These are phyloP conservation scores for Xerophyta viscosa DNA, from an alignment of 106 monocot species.

Conservation along the genomic window DNA sequence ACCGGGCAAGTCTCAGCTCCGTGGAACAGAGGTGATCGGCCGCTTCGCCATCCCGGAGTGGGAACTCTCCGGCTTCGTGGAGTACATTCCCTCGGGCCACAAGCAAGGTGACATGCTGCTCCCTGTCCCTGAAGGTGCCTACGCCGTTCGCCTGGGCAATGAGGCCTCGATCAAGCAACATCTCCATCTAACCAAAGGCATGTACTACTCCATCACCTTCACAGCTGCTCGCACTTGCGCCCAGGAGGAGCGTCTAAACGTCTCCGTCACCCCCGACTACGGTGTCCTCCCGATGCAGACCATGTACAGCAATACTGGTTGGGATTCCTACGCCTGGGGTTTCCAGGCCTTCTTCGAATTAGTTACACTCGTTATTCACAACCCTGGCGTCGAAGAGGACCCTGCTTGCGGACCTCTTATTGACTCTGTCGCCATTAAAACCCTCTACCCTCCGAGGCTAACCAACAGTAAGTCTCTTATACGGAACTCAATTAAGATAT, in stretches of 20 bases:
- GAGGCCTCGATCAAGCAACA: slow-evolving; percentile 34
- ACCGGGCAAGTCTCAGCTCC: slow-evolving; percentile 9
- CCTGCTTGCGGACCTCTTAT: slow-evolving; percentile 50
- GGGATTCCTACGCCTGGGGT: slow-evolving; percentile 56
- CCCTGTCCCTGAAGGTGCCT: slow-evolving; percentile 33
- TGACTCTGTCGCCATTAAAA: slow-evolving; percentile 34
- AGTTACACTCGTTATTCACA: slow-evolving; percentile 27
- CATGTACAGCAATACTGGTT: slow-evolving; percentile 41
- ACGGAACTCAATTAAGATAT: no score
- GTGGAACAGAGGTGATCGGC: slow-evolving; percentile 25
- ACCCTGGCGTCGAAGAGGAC: slow-evolving; percentile 49
- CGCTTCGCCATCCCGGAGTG: slow-evolving; percentile 14
- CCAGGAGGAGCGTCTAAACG: slow-evolving; percentile 40
- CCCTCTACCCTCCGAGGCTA: slow-evolving; percentile 21
- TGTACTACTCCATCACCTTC: slow-evolving; percentile 54
- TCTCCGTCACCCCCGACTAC: slow-evolving; percentile 34
- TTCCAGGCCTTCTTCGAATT: slow-evolving; percentile 17
- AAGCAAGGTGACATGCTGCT: slow-evolving; percentile 38
- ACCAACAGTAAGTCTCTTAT: slow-evolving; percentile 20
- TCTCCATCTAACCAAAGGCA: slow-evolving; percentile 20
- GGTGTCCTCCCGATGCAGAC: slow-evolving; percentile 45
- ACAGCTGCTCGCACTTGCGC: slow-evolving; percentile 59
- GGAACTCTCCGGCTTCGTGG: slow-evolving; percentile 31
- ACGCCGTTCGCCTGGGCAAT: slow-evolving; percentile 26
- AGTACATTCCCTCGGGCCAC: slow-evolving; percentile 36